Percentiles rank a stretch among this genome's conserved stretches.
These are phyloP conservation scores for Mycena vitilis DNA, from an alignment of 768 basidiomycete genomes.

Conservation along the genomic window DNA sequence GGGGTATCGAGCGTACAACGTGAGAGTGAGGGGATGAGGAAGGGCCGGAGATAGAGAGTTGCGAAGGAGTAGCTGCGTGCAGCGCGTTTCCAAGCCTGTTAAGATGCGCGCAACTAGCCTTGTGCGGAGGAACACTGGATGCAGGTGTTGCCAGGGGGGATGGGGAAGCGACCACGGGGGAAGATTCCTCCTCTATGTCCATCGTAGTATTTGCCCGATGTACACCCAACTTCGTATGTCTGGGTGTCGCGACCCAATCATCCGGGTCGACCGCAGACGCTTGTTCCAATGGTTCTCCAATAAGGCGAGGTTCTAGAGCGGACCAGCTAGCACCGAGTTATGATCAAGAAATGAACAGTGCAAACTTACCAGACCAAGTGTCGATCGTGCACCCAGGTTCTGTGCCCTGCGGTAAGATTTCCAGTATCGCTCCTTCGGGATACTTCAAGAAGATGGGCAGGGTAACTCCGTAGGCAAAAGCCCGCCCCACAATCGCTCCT, in stretches of 20 bases:
- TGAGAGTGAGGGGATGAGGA: slow-evolving; percentile 15
- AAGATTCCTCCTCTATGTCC: slow-evolving; percentile 23
- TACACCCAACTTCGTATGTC: slow-evolving; percentile 30
- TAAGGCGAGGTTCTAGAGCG: not conserved
- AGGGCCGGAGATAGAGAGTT: not conserved
- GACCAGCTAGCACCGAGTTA: not conserved
- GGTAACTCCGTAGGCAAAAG: slow-evolving; percentile 37
- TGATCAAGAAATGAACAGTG: not conserved
- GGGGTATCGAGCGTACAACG: not conserved
- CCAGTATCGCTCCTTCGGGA: slow-evolving; percentile 54
- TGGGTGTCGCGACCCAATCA: slow-evolving; percentile 48
- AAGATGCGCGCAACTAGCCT: not conserved
- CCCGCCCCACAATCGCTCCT: slow-evolving; percentile 50
- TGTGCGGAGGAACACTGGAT: not conserved
- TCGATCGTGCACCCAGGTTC: slow-evolving; percentile 46
- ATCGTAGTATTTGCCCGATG: slow-evolving; percentile 23
- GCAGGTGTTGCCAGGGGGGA: not conserved
- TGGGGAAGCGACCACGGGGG: not conserved
- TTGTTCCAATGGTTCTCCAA: slow-evolving; percentile 20
- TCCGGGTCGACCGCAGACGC: slow-evolving; percentile 21
- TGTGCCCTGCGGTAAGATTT: slow-evolving; percentile 44
- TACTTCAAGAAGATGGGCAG: slow-evolving; percentile 59
- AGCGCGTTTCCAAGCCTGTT: slow-evolving; percentile 11
- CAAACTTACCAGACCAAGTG: slow-evolving; percentile 54
- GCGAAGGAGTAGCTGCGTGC: not conserved